phyloP scores from a whole-genome alignment of 768 basidiomycete genomes.

The Antrodiella citrinella region DNA sequence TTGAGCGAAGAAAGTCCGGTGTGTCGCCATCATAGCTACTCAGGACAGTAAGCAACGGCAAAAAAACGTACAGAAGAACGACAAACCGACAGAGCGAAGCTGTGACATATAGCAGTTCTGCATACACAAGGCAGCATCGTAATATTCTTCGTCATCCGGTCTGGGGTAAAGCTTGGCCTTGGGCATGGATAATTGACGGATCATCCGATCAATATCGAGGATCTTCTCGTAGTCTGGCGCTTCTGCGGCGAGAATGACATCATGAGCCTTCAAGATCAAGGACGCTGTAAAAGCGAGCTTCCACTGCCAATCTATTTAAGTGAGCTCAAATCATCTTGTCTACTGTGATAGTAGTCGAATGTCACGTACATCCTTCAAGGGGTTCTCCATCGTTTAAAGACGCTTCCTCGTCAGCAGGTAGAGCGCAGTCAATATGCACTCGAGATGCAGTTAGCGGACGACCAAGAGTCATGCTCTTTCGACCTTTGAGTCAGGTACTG shows the following conservation, averaged over 20 bases:
- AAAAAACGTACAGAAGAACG: too few species aligned
- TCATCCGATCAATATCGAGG: conserved; percentile 58
- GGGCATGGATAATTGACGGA: conserved; percentile 55
- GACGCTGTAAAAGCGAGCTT: conserved; percentile 45
- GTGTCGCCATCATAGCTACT: conserved; percentile 58
- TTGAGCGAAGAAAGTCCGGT: conserved; percentile 55
- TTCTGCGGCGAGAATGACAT: conserved; percentile 49
- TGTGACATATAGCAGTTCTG: conserved; percentile 50
- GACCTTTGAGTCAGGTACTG: too few species aligned
- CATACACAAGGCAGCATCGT: conserved; percentile 41
- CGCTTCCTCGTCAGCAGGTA: conserved; percentile 48
- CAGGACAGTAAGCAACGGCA: too few species aligned
- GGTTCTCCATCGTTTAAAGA: conserved; percentile 35
- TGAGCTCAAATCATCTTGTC: too few species aligned
- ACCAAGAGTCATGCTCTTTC: conserved; percentile 33
- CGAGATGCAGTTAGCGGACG: conserved; percentile 32
- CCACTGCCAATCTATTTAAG: conserved; percentile 50
- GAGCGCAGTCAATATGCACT: conserved; percentile 38
- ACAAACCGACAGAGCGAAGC: conserved; percentile 42
- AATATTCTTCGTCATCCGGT: conserved; percentile 37
- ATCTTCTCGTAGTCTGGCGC: conserved; percentile 58
- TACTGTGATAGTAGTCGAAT: too few species aligned
- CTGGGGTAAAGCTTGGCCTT: conserved; percentile 35
- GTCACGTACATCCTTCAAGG: conserved; percentile 41
- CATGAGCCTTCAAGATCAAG: conserved; percentile 43